Base-by-base conservation (phyloP, 371 early-diverging fungal species). In the Thermomucor indicae-seudaticae region DNA sequence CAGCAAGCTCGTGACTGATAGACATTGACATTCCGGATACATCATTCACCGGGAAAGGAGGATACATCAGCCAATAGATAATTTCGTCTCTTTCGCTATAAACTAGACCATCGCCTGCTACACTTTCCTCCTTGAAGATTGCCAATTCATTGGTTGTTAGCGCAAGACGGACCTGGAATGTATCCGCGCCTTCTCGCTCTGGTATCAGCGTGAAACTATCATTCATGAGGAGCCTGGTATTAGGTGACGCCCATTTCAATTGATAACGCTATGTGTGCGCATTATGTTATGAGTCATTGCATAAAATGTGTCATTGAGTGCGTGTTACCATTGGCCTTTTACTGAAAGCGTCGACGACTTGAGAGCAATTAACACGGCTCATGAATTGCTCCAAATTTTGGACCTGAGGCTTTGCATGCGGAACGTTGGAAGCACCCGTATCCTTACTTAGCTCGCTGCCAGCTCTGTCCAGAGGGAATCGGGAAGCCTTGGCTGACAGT, bases 291-390 rank as follows among this genome's bases (percentile, higher is more conserved):
- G 20, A 20, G 31, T 38, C 16, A 6, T n/a, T n/a, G n/a, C n/a
- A n/a, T n/a, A n/a, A n/a, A n/a, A n/a, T n/a, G n/a, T n/a, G n/a
- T n/a, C n/a, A 28, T 28, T 24, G 16, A 16, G 12, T 28, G 7
- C n/a, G 19, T 11, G 51, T 46, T 56, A 69, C 65, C 24, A 65
- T 53, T 39, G 49, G 55, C 20, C 51, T 43, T n/a, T 56, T 62
- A 30, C 52, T 59, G 50, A 48, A 53, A 28, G 62, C 44, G 51
- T 69, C 65, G 16, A 58, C 55, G 7, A 60, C 58, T 25, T 50
- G 50, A 20, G 63, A 60, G 27, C 65, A 60, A 46, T 69, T 57
- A 3, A 69, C 31, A 23, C 32, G 47, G 22, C 25, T 25, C 3
- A 35, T 14, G 17, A 47, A 47, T 8, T 27, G 43, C 20, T 20